Evolutionary conservation across 805 yeast genomes (phyloP).

Genomic region (Ogataea paraovalis): DNA sequence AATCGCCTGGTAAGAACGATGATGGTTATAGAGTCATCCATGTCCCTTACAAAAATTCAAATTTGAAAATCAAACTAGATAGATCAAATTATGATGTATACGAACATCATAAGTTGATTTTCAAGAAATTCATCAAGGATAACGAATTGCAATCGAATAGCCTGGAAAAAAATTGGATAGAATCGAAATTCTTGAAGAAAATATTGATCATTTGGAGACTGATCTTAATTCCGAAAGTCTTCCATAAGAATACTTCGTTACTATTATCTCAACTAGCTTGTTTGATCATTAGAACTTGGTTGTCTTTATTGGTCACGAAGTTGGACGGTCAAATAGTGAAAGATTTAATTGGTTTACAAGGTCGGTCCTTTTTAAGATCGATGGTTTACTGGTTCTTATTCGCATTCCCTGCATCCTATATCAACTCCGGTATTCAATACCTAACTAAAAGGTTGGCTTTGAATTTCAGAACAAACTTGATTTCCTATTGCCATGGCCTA

Average conservation of each 20-base stretch:
- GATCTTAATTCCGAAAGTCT: conserved; percentile 72
- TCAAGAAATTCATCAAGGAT: conserved; percentile 42
- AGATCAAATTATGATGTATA: conserved; percentile 45
- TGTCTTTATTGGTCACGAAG: conserved; percentile 79
- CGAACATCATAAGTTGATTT: conserved; percentile 52
- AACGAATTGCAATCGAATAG: conserved; percentile 10
- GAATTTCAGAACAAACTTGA: conserved; percentile 78
- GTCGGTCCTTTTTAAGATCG: conserved; percentile 69
- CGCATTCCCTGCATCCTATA: conserved; percentile 90
- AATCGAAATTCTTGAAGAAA: conserved; percentile 69
- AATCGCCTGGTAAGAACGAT: neutral
- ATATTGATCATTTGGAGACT: conserved; percentile 66
- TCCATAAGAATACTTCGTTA: conserved; percentile 62
- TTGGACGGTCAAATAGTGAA: conserved; percentile 90
- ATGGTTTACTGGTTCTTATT: conserved; percentile 81
- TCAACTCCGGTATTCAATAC: conserved; percentile 84
- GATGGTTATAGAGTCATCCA: conserved; percentile 38
- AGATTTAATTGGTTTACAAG: conserved; percentile 79
- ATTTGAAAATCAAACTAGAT: conserved; percentile 41
- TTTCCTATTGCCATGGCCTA: conserved; percentile 85
- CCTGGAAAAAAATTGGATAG: conserved; percentile 10
- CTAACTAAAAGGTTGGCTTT: conserved; percentile 72
- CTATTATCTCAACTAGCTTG: conserved; percentile 69
- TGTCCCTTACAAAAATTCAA: conserved; percentile 43
- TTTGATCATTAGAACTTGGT: conserved; percentile 78